Conservation (phyloP, 2,329 filamentous ascomycete genomes). For the Aspergillus puulaauensis region DNA sequence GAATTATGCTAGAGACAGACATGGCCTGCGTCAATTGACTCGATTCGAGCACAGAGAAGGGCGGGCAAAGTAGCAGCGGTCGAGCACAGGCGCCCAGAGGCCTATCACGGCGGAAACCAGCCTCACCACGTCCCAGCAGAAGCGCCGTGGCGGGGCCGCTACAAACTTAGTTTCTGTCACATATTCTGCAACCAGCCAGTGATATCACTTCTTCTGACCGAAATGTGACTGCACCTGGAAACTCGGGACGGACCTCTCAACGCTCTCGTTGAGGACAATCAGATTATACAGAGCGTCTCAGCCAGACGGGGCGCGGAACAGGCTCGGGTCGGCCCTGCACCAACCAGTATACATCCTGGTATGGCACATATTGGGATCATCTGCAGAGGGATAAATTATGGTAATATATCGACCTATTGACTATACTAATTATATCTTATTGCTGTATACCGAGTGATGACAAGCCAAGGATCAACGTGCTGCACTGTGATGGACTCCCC, state of each 20-base stretch:
- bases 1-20: conserved; percentile 1
- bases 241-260: background rate
- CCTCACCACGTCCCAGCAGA: conserved; percentile 10
- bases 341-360: background rate
- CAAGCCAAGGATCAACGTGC: conserved; percentile 2
- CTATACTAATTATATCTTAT: background rate
- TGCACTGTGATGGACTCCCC: conserved; percentile 21
- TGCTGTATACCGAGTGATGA: background rate
- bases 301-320: background rate
- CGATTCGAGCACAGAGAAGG: background rate
- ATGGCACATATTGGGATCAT: no score
- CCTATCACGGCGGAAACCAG: conserved; percentile 10
- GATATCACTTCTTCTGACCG: background rate
- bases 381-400: no score
- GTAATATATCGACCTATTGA: background rate
- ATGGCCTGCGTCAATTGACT: background rate
- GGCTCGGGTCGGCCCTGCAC: conserved; percentile 9
- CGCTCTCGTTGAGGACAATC: background rate
- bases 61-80: background rate
- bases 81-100: background rate
- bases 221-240: background rate
- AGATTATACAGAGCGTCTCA: background rate
- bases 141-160: conserved; percentile 19
- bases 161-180: conserved; percentile 11
- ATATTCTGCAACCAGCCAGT: background rate